Conservation (phyloP, 139 green algal genomes). For the Mesotaenium endlicherianum region DNA sequence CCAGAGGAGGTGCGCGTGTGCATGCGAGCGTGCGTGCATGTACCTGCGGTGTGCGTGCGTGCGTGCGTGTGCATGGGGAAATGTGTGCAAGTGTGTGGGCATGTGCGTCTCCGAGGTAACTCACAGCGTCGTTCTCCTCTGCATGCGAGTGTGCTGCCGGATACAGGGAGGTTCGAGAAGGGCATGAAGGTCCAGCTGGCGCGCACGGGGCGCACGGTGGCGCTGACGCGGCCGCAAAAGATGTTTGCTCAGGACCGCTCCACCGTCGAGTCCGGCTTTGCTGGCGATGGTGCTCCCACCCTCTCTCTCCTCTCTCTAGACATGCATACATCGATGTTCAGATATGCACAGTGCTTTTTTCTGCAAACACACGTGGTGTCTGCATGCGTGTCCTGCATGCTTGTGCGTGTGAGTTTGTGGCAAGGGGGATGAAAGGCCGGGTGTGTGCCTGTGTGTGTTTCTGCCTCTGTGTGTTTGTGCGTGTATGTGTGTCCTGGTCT, state of each 20-base stretch:
- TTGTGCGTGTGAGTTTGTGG: not conserved
- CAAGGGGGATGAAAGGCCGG: not conserved
- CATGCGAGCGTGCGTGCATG: no score
- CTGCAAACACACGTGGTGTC: no score
- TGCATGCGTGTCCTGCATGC: no score
- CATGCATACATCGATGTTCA: no score
- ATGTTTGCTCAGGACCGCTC: conserved; percentile 68
- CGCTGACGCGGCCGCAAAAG: conserved; percentile 68
- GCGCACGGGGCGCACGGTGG: conserved; percentile 66
- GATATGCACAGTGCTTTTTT: no score
- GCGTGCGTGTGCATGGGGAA: no score
- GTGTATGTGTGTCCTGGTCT: not conserved
- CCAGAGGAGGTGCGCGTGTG: no score
- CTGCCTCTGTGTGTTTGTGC: not conserved
- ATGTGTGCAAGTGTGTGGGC: no score
- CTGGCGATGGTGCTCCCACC: conserved; percentile 56
- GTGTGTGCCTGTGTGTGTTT: not conserved
- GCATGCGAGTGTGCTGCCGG: no score
- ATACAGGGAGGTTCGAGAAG: conserved; percentile 63
- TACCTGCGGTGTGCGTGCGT: no score
- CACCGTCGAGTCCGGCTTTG: conserved; percentile 63
- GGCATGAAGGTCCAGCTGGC: conserved; percentile 73
- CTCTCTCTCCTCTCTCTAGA: not conserved
- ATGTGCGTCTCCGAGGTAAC: no score
- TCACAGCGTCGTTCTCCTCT: no score